Evolutionary conservation across 805 yeast species (phyloP), one percentile per base, ranked within the genome.

Genomic region (Wickerhamomyces rabaulensis): DNA sequence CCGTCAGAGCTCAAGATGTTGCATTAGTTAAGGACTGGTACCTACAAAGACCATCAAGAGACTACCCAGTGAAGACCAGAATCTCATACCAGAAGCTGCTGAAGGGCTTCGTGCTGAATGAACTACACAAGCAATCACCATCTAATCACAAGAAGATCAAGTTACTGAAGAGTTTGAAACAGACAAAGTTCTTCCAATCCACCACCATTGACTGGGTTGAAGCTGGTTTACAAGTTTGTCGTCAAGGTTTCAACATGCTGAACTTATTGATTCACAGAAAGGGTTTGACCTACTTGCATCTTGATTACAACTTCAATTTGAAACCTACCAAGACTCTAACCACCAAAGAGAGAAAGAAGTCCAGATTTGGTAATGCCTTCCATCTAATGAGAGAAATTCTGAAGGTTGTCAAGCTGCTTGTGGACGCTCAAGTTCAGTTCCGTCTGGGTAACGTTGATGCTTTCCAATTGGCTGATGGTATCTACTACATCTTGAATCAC

Each of bases 171-270:
- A 74, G 81, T 26, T 73, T 94, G 53, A 79, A 80, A 48, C 73
- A 76, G 40, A 94, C 99, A 0, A 91, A 88, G 58, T 94, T 79
- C 63, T 94, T 94, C 66, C 96, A 89, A 60, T 84, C 87, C 56
- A 92, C 99, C 0, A 76, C 91, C 0, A 82, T 94, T 42, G 99
- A 94, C 65, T 94, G 99, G 99, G 94, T 92, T 3, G 99, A 94
- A 64, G 99, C 98, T 1, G 99, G 97, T 25, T 70, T 94, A 47
- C 98, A 94, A 66, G 80, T 94, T 3, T 87, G 96, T 59, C 78
- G 80, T 35, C 99, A 94, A 65, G 99, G 99, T 3, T 87, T 84
- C 65, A 92, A 89, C 56, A 91, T 92, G 95, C 73, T 94, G 41
- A 91, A 90, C 63, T 68, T 94, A 31, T 70, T 94, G 53, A 89